Evolutionary conservation across 139 green algal species (phyloP), one percentile per base, ranked within the genome.

Genomic region (Chlamydomonas sphaeroides): DNA sequence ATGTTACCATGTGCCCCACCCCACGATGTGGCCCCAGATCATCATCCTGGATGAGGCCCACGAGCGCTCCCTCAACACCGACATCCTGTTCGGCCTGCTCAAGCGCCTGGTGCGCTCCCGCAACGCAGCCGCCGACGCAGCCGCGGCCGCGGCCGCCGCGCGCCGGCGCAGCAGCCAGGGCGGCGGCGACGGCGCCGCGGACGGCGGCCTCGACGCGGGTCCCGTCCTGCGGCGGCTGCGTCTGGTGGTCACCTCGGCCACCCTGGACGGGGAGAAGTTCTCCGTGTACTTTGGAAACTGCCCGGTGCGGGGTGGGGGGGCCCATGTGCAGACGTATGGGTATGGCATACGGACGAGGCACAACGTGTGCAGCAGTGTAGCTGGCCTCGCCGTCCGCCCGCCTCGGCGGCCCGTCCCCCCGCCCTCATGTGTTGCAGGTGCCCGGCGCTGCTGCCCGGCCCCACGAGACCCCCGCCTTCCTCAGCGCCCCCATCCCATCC

Each of bases 41-140:
- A 87, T 98, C n/a, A 90, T 99, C 8, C 89, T 99, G 49, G 97
- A 99, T 84, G 97, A 99, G 88, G 97, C 97, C 3, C 97, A 99
- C 89, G 97, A 99, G 90, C 93, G 97, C 65, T 95, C 85, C 63
- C 89, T 99, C 35, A 98, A 98, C 91, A 98, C 96, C 14, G 96
- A 99, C 91, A 95, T 99, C 77, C 91, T 99, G n/a, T 98, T 99
- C 89, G 96, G 94, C 15, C 65, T 99, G 53, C 91, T 99, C 28
- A 98, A 98, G 80, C 67, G 83, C 17, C 85, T 97, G 65, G 86
- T 93, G 41, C 28, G 35, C 10, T 41, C 42, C 0, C 65, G 49
- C 75, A 75, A 73, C 57, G n/a, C n/a, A n/a, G 74, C 25, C 56
- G n/a, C 56, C 56, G 56, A 15, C 23, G 20, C 23, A 6, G 3